Conservation (phyloP, 176 grass and related monocot species). For the Carex cristatella region DNA sequence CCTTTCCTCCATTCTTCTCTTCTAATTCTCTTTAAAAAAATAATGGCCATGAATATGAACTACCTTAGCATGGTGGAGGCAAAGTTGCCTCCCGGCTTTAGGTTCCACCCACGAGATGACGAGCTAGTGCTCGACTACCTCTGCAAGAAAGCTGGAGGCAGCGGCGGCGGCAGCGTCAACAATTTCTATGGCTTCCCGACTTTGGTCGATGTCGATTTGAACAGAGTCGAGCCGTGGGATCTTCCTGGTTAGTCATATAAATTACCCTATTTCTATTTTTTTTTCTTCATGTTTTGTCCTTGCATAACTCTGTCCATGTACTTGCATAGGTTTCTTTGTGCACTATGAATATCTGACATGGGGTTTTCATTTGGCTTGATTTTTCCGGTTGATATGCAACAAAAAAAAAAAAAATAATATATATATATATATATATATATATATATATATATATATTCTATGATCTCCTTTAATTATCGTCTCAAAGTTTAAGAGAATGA, state of each 20-base stretch:
- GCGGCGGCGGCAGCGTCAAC: not conserved
- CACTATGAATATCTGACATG: conserved; percentile 9
- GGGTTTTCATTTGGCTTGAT: not conserved
- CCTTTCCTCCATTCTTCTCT: not conserved
- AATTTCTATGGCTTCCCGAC: conserved; percentile 46
- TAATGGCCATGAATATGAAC: conserved; percentile 33
- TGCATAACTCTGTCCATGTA: conserved; percentile 3
- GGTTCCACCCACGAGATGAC: conserved; percentile 85
- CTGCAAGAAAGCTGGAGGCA: conserved; percentile 34
- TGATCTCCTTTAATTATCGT: not conserved
- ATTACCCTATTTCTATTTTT: not conserved
- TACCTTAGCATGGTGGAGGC: conserved; percentile 83
- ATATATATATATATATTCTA: not conserved
- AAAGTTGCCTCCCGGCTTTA: conserved; percentile 74
- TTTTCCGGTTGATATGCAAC: not conserved
- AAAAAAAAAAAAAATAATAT: not conserved
- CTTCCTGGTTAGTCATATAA: conserved; percentile 62
- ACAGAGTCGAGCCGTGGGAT: conserved; percentile 89
- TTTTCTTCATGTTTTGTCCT: not conserved
- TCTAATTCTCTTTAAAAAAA: not conserved
- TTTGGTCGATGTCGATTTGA: conserved; percentile 82
- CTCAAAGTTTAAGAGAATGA: not conserved
- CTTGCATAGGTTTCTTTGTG: not conserved
- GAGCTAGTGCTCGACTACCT: conserved; percentile 97
- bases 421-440: not conserved